Percentiles rank a stretch among this genome's conserved stretches.
Conservation (phyloP, 352 stramenopile genomes). For the Pythium folliculosum region DNA sequence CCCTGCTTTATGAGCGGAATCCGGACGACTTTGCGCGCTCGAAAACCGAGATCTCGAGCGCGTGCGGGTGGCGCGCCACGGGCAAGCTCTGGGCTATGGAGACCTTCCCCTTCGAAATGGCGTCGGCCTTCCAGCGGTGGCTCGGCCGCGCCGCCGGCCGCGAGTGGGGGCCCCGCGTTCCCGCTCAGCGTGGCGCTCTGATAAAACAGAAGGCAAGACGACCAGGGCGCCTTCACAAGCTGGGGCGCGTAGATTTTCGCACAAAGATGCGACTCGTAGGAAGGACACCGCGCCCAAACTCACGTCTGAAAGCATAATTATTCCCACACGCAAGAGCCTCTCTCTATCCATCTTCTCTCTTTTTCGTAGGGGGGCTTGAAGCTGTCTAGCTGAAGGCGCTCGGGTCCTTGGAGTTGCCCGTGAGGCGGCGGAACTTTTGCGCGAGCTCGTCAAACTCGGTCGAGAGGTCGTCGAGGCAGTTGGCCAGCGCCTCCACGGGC, state of each 20-base stretch:
- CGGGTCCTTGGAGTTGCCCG: conserved; percentile 82
- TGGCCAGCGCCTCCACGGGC: conserved; percentile 77
- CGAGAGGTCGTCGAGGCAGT: conserved; percentile 84
- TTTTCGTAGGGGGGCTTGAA: background rate
- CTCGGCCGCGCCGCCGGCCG: conserved; percentile 16
- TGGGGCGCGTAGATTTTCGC: too few species aligned
- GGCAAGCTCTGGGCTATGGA: conserved; percentile 11
- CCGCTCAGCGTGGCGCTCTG: conserved; percentile 19
- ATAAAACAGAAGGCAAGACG: background rate
- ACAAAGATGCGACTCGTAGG: too few species aligned
- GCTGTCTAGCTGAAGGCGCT: conserved; percentile 75
- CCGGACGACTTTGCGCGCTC: conserved; percentile 44
- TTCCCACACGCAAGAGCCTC: background rate
- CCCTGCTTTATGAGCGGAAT: conserved; percentile 55
- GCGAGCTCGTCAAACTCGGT: conserved; percentile 88
- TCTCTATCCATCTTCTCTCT: too few species aligned
- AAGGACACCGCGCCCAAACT: too few species aligned
- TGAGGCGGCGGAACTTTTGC: conserved; percentile 81
- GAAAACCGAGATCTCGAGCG: conserved; percentile 36
- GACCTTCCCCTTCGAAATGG: conserved; percentile 22
- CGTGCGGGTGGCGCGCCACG: background rate
- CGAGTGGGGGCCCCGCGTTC: conserved; percentile 17
- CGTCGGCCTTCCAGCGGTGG: conserved; percentile 16
- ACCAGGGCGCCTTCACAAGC: too few species aligned
- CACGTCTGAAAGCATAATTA: too few species aligned